Conservation (phyloP, 2,329 filamentous ascomycete species). For the Alternaria atra region DNA sequence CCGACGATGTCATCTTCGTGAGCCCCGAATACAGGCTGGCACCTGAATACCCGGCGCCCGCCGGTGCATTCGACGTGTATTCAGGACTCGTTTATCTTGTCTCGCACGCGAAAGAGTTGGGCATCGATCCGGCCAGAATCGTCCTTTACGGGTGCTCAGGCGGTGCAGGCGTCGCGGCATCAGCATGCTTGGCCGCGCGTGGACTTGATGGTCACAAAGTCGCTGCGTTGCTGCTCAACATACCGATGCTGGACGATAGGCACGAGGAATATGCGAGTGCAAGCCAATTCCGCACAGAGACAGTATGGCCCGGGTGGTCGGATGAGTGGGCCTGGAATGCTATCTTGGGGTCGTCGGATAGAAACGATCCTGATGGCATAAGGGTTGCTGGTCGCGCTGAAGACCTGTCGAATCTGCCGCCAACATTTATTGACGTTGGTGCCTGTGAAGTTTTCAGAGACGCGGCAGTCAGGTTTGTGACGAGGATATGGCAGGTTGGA, state of each 20-base stretch:
- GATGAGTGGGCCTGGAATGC: slow-evolving; percentile 55
- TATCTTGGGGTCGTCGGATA: not conserved
- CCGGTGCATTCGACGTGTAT: slow-evolving; percentile 47
- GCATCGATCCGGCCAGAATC: slow-evolving; percentile 53
- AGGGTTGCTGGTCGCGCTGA: slow-evolving; percentile 51
- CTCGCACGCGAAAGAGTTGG: slow-evolving; percentile 51
- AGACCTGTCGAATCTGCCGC: slow-evolving; percentile 50
- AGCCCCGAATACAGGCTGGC: slow-evolving; percentile 56
- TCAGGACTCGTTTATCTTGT: slow-evolving; percentile 35
- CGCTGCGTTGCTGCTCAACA: slow-evolving; percentile 56
- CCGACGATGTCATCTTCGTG: slow-evolving; percentile 16
- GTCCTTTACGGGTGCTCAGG: slow-evolving; percentile 56
- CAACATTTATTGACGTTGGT: slow-evolving; percentile 57
- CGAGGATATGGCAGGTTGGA: slow-evolving; percentile 52
- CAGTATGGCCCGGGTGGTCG: slow-evolving; percentile 49
- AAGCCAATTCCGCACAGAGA: slow-evolving; percentile 44
- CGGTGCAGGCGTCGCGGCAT: slow-evolving; percentile 55
- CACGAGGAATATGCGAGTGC: slow-evolving; percentile 42
- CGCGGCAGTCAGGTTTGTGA: slow-evolving; percentile 54
- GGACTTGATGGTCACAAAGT: slow-evolving; percentile 32
- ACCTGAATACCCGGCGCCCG: slow-evolving; percentile 54
- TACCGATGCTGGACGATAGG: slow-evolving; percentile 60
- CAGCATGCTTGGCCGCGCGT: slow-evolving; percentile 51
- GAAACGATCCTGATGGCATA: slow-evolving; percentile 27
- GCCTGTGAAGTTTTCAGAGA: slow-evolving; percentile 57